A percentile compares a stretch with the other conserved stretches of the same genome.
Conservation (phyloP, 1,284 basidiomycete genomes). For the Cutaneotrichosporon cutaneum region DNA sequence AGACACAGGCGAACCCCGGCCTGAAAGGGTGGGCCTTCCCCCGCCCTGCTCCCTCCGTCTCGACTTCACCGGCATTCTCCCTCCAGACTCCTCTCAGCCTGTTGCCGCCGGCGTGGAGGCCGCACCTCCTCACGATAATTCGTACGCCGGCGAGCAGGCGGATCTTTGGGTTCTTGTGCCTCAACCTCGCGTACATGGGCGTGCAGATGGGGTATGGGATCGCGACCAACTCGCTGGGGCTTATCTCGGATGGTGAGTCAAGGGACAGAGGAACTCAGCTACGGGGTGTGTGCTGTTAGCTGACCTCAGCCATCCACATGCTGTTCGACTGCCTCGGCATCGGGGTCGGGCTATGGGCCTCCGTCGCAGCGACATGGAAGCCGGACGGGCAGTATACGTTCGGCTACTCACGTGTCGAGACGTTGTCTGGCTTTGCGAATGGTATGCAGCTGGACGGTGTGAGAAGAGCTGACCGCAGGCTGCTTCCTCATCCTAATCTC, state of each 20-base stretch:
- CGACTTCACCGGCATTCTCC: not conserved
- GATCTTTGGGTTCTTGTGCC: constrained; percentile 94
- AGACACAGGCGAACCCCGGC: not conserved
- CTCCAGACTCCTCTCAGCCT: constrained; percentile 15
- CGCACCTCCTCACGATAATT: constrained; percentile 83
- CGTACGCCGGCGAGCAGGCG: constrained; percentile 86
- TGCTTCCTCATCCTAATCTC: constrained; percentile 94
- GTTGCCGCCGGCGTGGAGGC: constrained; percentile 53
- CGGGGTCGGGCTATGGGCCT: constrained; percentile 91
- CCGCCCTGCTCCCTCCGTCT: not conserved
- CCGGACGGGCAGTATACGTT: constrained; percentile 94
- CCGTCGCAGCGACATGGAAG: constrained; percentile 96
- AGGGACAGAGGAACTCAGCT: too few species aligned
- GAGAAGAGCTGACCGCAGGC: constrained; percentile 23
- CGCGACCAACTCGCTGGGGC: constrained; percentile 93
- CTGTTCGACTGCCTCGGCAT: constrained; percentile 99
- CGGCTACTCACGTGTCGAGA: constrained; percentile 98
- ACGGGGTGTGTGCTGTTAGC: not conserved
- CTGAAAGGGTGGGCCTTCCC: constrained; percentile 6
- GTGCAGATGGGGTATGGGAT: constrained; percentile 94
- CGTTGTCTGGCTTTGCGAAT: constrained; percentile 96
- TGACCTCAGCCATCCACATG: constrained; percentile 88
- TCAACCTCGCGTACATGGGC: constrained; percentile 95
- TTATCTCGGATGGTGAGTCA: constrained; percentile 89
- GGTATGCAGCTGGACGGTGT: constrained; percentile 56